phyloP scores from a whole-genome alignment of 805 yeast genomes.

The Lachancea mirantina region DNA sequence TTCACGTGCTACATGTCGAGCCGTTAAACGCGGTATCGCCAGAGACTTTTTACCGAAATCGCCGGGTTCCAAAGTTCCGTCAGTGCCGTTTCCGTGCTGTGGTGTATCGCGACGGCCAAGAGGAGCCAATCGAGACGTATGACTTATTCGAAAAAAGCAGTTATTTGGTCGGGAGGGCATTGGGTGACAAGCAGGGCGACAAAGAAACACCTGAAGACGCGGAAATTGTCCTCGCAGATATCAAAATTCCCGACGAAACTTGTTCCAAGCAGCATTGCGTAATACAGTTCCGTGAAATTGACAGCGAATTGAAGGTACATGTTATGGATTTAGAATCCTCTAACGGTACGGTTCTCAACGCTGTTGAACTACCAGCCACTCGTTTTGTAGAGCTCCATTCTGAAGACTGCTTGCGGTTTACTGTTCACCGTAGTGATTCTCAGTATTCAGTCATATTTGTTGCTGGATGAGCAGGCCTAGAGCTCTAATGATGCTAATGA shows the following conservation, averaged over 20 bases:
- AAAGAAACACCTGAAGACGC: conserved; percentile 4
- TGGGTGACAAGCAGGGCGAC: conserved; percentile 6
- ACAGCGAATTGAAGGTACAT: conserved; percentile 29
- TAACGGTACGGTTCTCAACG: conserved; percentile 41
- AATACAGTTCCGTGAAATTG: conserved; percentile 35
- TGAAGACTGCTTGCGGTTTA: conserved; percentile 38
- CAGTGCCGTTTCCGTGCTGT: conserved; percentile 24
- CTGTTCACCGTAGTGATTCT: conserved; percentile 29
- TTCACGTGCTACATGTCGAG: conserved; percentile 34
- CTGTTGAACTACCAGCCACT: conserved; percentile 32
- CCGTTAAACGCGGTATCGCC: conserved; percentile 32
- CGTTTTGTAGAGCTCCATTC: conserved; percentile 37
- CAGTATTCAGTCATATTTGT: conserved; percentile 22
- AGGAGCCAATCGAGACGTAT: conserved; percentile 17
- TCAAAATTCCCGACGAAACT: conserved; percentile 30
- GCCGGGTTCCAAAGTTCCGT: conserved; percentile 14
- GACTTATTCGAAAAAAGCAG: conserved; percentile 24
- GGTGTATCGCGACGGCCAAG: conserved; percentile 26
- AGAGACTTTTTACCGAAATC: conserved; percentile 12
- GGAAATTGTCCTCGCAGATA: conserved; percentile 30
- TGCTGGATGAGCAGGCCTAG: conserved; percentile 6
- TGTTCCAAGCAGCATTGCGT: conserved; percentile 46
- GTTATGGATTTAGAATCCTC: conserved; percentile 42
- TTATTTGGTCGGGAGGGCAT: conserved; percentile 34
- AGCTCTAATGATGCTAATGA: background rate